Evolutionary conservation across 2,329 filamentous ascomycete genomes (phyloP).

Genomic region (Pyrenophora tritici-repentis): DNA sequence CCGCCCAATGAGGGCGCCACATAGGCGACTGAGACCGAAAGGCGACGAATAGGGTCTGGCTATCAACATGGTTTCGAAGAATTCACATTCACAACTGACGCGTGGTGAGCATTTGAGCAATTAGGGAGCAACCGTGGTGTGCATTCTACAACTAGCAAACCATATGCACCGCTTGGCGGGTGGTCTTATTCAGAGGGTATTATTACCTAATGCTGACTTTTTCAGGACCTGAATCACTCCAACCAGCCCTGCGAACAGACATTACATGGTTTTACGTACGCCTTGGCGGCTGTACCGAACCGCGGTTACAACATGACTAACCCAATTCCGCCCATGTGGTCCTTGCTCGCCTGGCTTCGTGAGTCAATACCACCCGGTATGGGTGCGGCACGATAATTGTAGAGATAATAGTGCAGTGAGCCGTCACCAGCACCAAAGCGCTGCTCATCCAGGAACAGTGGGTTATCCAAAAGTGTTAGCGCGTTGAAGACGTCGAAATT

Average conservation of each 20-base stretch:
- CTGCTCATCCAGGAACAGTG: slow-evolving; percentile 87
- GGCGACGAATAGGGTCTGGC: not conserved
- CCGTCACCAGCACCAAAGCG: slow-evolving; percentile 96
- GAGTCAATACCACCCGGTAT: slow-evolving; percentile 83
- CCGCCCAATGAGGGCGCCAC: slow-evolving; percentile 3
- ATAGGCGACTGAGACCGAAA: not conserved
- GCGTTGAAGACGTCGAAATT: slow-evolving; percentile 98
- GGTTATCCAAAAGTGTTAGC: slow-evolving; percentile 90
- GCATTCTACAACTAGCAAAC: too few relatives aligned
- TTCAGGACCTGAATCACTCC: too few relatives aligned
- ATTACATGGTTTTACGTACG: not conserved
- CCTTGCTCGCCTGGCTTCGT: slow-evolving; percentile 76
- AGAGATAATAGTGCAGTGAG: slow-evolving; percentile 94
- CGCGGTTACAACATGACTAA: slow-evolving; percentile 73
- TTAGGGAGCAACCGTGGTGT: too few relatives aligned
- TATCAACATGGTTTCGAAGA: too few relatives aligned
- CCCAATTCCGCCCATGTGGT: slow-evolving; percentile 82
- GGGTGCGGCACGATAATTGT: slow-evolving; percentile 91
- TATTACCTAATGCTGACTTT: not conserved
- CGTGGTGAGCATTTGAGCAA: too few relatives aligned
- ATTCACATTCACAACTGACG: too few relatives aligned
- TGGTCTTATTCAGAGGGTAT: not conserved
- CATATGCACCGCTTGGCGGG: not conserved
- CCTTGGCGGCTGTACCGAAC: not conserved
- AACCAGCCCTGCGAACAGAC: not conserved